phyloP scores from a whole-genome alignment of 768 basidiomycete species.

The Mycena belliarum region DNA sequence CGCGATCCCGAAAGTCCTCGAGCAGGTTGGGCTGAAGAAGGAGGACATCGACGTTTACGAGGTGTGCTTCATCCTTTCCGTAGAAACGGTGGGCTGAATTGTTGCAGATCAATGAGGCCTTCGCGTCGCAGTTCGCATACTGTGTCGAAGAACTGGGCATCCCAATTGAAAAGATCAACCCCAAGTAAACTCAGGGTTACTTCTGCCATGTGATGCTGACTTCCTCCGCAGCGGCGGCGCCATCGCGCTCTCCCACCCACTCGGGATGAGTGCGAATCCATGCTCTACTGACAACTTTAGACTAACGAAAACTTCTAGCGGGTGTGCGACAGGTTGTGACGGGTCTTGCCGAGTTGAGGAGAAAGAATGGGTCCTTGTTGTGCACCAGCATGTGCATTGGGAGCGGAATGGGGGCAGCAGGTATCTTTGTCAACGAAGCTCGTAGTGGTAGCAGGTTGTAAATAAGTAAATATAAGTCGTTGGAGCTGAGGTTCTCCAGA shows the following conservation, averaged over 20 bases:
- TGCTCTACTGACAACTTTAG: background rate
- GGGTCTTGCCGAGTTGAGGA: constrained; percentile 78
- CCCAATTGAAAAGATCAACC: constrained; percentile 81
- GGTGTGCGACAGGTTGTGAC: constrained; percentile 87
- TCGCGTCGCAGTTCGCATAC: constrained; percentile 92
- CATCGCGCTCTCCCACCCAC: constrained; percentile 79
- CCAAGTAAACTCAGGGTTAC: constrained; percentile 55
- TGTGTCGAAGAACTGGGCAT: constrained; percentile 81
- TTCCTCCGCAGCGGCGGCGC: constrained; percentile 70
- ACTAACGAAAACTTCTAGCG: constrained; percentile 44
- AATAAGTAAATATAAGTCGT: background rate
- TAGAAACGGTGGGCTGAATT: background rate
- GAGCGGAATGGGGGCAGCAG: constrained; percentile 88
- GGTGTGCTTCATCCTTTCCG: constrained; percentile 36
- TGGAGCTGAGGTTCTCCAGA: no score
- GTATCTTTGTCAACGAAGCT: constrained; percentile 75
- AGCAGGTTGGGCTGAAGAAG: constrained; percentile 59
- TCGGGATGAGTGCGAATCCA: constrained; percentile 75
- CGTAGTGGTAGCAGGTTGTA: constrained; percentile 21
- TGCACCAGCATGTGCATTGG: constrained; percentile 82
- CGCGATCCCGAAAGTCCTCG: constrained; percentile 71
- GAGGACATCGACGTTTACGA: constrained; percentile 80
- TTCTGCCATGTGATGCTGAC: background rate
- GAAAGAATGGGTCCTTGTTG: constrained; percentile 66
- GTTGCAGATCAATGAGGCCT: constrained; percentile 82